phyloP scores from a whole-genome alignment of 257 asterid genomes.

The Scutellaria barbata region DNA sequence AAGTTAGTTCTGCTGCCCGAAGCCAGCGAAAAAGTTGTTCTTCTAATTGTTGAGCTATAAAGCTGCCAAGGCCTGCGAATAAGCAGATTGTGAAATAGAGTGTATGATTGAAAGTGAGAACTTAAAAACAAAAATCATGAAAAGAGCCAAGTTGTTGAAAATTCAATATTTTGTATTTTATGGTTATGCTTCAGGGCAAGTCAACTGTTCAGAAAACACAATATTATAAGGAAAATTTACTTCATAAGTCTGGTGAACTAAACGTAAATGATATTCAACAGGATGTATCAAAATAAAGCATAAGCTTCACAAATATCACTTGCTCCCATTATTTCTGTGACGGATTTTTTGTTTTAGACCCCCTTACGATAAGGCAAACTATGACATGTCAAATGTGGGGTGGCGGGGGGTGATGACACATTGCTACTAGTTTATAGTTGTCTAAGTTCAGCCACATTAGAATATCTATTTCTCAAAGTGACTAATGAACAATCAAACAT shows the following conservation, averaged over 20 bases:
- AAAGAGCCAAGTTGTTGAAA: background rate
- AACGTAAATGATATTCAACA: background rate
- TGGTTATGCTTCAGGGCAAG: background rate
- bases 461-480: background rate
- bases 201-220: background rate
- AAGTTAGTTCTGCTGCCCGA: constrained; percentile 96
- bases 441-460: background rate
- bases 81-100: constrained; percentile 32
- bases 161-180: background rate
- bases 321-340: background rate
- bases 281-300: background rate
- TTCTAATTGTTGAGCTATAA: constrained; percentile 88
- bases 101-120: background rate
- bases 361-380: background rate
- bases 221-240: background rate
- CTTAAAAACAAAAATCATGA: background rate
- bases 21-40: constrained; percentile 97
- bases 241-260: background rate
- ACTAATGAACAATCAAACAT: background rate
- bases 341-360: background rate
- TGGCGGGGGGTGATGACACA: background rate
- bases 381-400: background rate
- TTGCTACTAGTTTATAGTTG: background rate
- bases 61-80: constrained; percentile 73
- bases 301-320: constrained; percentile 3